phyloP scores from a whole-genome alignment of 1,284 basidiomycete species.

The Xerocomus cyaneibrunnescens region DNA sequence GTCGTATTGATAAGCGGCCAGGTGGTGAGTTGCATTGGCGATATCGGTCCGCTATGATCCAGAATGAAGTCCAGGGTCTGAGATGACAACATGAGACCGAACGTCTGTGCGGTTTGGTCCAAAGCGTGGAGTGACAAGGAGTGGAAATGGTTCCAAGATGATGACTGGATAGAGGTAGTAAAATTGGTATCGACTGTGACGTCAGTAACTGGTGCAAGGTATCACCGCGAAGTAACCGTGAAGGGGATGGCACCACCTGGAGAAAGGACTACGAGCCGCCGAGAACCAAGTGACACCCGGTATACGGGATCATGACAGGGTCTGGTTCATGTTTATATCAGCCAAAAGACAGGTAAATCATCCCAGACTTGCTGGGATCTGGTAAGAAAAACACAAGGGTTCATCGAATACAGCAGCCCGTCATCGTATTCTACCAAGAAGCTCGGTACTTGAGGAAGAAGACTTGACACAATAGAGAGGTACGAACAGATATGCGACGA shows the following conservation, averaged over 20 bases:
- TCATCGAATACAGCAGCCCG: constrained; percentile 17
- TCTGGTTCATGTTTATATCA: constrained; percentile 11
- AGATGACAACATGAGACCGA: constrained; percentile 16
- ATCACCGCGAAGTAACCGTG: constrained; percentile 13
- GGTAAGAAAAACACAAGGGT: constrained; percentile 19
- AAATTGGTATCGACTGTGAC: constrained; percentile 13
- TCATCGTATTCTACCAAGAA: constrained; percentile 17
- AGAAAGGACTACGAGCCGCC: constrained; percentile 19
- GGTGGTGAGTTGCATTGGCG: constrained; percentile 14
- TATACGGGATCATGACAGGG: constrained; percentile 15
- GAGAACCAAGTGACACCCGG: constrained; percentile 18
- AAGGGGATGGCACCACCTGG: constrained; percentile 14
- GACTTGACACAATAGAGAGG: neutral
- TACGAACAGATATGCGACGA: neutral
- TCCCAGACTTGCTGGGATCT: constrained; percentile 23
- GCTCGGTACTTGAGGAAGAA: constrained; percentile 9
- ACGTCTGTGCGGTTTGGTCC: constrained; percentile 7
- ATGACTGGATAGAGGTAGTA: neutral
- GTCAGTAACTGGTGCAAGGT: constrained; percentile 16
- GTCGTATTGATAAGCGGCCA: constrained; percentile 21
- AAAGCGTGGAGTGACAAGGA: constrained; percentile 20
- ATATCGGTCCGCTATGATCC: constrained; percentile 3
- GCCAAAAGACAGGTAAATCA: neutral
- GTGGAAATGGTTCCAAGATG: too few relatives aligned
- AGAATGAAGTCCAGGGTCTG: constrained; percentile 7